Conservation (phyloP, 2,329 filamentous ascomycete species). For the Botryosphaeria dothidea region DNA sequence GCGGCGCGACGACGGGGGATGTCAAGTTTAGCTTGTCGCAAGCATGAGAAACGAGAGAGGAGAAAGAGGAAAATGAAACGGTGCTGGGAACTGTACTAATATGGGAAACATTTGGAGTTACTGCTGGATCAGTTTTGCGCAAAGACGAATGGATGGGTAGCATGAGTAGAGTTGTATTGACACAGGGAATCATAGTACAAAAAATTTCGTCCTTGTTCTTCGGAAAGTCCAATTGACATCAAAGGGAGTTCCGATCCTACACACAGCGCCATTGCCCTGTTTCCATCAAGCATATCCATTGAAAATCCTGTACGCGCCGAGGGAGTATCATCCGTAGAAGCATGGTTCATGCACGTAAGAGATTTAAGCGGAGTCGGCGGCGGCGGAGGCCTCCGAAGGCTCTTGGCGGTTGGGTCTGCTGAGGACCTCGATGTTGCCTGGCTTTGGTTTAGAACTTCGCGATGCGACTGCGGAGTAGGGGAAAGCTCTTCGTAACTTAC, state of each 20-base stretch:
- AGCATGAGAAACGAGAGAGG: slow-evolving; percentile 9
- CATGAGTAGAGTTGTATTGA: slow-evolving; percentile 8
- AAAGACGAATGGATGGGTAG: neutral
- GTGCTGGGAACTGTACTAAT: neutral
- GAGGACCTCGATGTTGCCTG: slow-evolving; percentile 53
- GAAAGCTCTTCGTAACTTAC: slow-evolving; percentile 60
- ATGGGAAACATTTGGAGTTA: neutral
- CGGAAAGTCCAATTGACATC: neutral
- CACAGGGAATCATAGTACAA: slow-evolving; percentile 6
- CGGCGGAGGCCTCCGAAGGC: neutral
- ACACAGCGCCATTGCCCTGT: neutral
- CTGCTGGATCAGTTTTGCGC: neutral
- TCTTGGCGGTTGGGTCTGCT: slow-evolving; percentile 32
- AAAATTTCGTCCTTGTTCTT: neutral
- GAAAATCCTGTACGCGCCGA: neutral
- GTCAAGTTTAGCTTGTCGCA: slow-evolving; percentile 40
- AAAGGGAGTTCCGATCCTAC: neutral
- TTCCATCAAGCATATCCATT: neutral
- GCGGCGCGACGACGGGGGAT: slow-evolving; percentile 51
- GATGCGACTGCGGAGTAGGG: neutral
- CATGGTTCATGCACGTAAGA: neutral
- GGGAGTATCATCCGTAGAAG: neutral
- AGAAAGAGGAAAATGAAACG: neutral
- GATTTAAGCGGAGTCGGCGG: neutral
- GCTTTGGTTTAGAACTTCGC: neutral